A percentile compares a stretch with the other conserved stretches of the same genome.
Evolutionary conservation across 305 asterid species (phyloP).

Genomic region (Solanum chacoense): DNA sequence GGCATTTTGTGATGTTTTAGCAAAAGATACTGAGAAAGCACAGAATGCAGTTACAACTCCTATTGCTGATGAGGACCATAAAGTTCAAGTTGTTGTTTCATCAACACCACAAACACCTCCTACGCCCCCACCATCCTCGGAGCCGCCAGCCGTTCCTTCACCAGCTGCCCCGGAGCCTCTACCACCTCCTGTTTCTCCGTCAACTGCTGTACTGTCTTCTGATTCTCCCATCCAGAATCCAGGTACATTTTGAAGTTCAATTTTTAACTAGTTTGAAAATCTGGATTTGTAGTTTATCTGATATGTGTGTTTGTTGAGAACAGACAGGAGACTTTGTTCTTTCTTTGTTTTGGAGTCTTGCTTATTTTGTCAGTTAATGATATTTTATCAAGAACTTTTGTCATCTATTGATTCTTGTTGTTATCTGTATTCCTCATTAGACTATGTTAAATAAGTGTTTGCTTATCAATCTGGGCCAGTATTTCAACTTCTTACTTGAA

Average conservation of each 20-base stretch:
- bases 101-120: constrained; percentile 20
- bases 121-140: constrained; percentile 2
- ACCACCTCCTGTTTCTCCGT: constrained; percentile 14
- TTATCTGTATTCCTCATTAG: constrained; percentile 15
- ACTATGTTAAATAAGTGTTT: background rate
- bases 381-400: constrained; percentile 28
- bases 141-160: background rate
- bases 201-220: constrained; percentile 23
- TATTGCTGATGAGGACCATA: constrained; percentile 27
- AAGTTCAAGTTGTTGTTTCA: constrained; percentile 14
- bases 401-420: constrained; percentile 42
- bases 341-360: background rate
- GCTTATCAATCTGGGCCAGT: background rate
- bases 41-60: constrained; percentile 20
- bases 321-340: background rate
- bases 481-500: background rate
- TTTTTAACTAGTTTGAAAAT: constrained; percentile 7
- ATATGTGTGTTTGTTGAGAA: background rate
- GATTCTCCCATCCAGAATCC: constrained; percentile 30
- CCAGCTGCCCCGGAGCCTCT: constrained; percentile 7
- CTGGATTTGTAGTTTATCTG: background rate
- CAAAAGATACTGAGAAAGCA: constrained; percentile 52
- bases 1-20: constrained; percentile 66
- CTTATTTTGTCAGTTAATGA: background rate
- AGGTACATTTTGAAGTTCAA: constrained; percentile 34